These are phyloP conservation scores for Casuarina glauca DNA, from an alignment of 306 rosid genomes.

Conservation along the genomic window DNA sequence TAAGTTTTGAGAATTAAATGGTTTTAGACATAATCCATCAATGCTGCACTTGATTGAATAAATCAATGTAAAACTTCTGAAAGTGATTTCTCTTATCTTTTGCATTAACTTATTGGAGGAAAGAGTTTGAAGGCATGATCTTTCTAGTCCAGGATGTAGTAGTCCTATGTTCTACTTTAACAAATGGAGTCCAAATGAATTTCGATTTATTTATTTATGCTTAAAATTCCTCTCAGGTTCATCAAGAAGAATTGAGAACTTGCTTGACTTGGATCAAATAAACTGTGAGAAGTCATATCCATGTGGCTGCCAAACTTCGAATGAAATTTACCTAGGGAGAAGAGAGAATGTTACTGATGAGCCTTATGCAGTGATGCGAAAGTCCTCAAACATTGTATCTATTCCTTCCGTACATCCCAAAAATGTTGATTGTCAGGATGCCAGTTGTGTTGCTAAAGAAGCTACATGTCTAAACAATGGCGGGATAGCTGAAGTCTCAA, in stretches of 20 bases:
- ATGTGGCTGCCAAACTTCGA: slow-evolving; percentile 45
- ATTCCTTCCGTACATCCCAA: slow-evolving; percentile 39
- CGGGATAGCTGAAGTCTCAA: slow-evolving; percentile 27
- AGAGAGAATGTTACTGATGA: slow-evolving; percentile 42
- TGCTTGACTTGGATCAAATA: slow-evolving; percentile 70
- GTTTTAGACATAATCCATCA: not conserved
- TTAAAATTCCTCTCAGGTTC: slow-evolving; percentile 54
- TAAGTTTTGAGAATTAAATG: not conserved
- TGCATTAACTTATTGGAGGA: slow-evolving; percentile 3
- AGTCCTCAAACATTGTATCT: slow-evolving; percentile 33
- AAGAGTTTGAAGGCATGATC: not conserved
- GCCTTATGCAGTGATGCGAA: slow-evolving; percentile 34
- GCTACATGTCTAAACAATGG: slow-evolving; percentile 1
- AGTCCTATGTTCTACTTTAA: slow-evolving; percentile 3
- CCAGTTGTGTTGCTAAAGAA: slow-evolving; percentile 25
- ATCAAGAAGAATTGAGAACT: slow-evolving; percentile 83
- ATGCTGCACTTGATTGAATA: slow-evolving; percentile 1
- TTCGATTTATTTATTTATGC: slow-evolving; percentile 12
- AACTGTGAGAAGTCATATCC: slow-evolving; percentile 39
- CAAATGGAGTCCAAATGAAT: slow-evolving; percentile 15
- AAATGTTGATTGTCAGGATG: slow-evolving; percentile 34
- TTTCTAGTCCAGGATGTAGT: not conserved
- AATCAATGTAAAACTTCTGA: slow-evolving; percentile 12
- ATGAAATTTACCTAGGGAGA: slow-evolving; percentile 55
- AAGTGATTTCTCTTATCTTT: not conserved